These are phyloP conservation scores for Avena eriantha DNA, from an alignment of 176 grass and related monocot genomes.

Conservation along the genomic window DNA sequence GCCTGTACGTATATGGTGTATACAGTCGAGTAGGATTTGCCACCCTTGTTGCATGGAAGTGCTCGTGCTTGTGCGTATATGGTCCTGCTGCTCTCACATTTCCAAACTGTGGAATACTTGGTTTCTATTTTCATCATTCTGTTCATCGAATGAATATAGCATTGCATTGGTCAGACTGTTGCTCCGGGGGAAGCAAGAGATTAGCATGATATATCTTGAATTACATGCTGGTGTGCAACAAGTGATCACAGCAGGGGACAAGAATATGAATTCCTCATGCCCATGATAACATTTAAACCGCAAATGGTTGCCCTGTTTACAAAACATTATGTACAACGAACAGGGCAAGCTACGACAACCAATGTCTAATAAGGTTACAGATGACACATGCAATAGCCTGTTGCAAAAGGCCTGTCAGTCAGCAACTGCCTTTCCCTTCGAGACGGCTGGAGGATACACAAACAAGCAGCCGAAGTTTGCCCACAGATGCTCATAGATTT, in stretches of 20 bases:
- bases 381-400: not conserved
- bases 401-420: constrained; percentile 18
- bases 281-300: constrained; percentile 28
- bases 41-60: constrained; percentile 23
- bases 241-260: not conserved
- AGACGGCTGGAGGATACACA: constrained; percentile 4
- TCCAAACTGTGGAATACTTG: not conserved
- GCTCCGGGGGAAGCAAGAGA: not conserved
- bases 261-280: constrained; percentile 5
- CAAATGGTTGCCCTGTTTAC: constrained; percentile 34
- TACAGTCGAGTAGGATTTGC: not conserved
- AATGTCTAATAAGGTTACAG: constrained; percentile 27
- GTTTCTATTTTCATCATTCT: not conserved
- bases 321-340: constrained; percentile 56
- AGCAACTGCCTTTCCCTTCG: constrained; percentile 26
- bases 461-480: constrained; percentile 29
- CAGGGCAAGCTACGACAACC: constrained; percentile 19
- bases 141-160: not conserved
- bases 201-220: not conserved
- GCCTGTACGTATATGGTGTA: constrained; percentile 8
- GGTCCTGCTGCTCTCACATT: not conserved
- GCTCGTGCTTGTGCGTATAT: not conserved
- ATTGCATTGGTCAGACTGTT: not conserved
- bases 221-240: not conserved
- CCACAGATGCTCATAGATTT: constrained; percentile 33